Evolutionary conservation across 164 flowering plant species (phyloP), one percentile per base, ranked within the genome.

Genomic region (Nymphaea thermarum): DNA sequence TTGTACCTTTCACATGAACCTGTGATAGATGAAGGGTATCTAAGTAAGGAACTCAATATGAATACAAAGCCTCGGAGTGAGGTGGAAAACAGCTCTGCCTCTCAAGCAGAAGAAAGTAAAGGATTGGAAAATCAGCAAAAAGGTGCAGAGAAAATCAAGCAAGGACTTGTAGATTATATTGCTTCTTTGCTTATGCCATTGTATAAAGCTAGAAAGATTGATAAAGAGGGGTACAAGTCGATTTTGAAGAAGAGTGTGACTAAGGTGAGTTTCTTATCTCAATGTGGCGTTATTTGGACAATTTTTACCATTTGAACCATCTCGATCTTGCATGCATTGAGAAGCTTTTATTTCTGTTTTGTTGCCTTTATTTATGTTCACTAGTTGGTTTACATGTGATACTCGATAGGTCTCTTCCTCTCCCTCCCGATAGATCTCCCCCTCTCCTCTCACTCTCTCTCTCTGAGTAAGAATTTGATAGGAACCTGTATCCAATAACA

Each of bases 161-260:
- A 82, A 75, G 89, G 92, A 17, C 87, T 95, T 75, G 96, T 87
- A 60, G 96, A 88, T 80, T 95, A 88, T 79, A 92, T 87, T 67
- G 87, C 88, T 53, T 87, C 97, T 42, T 77, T 95, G 82, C 95
- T 95, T 65, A 91, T 92, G 99, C 98, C 99, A 61, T 83, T 91
- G 47, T 95, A 88, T 74, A 95, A 90, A 80, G 89, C 96, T 15
- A 85, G 83, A 72, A 95, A 90, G 81, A 78, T 95, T 71, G 97
- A 95, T 66, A 91, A 78, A 77, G 99, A 90, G 11, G 93, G 93
- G 36, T 95, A 91, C 75, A 95, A 95, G 82, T 79, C 93, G 60
- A 95, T 95, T 66, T 86, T 95, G 96, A 95, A 87, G 83, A 95
- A 91, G 81, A 86, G 87, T 78, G 91, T 92, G 42, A 87, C 94